Evolutionary conservation across 192 early-diverging fungal genomes (phyloP).

Genomic region (Entomortierella beljakovae): DNA sequence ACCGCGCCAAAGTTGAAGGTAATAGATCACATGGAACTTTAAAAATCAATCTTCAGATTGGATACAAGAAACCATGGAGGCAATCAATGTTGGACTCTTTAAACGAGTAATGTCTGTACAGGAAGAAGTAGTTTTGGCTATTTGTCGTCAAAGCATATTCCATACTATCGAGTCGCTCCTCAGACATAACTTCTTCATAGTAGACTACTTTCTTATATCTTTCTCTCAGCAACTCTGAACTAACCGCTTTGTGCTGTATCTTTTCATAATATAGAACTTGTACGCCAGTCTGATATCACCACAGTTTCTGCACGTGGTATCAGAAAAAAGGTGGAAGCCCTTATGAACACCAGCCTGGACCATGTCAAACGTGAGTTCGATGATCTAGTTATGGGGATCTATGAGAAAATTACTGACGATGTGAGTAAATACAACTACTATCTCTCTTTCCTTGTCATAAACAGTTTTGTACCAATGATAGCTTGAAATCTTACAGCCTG

Average conservation of each 20-base stretch:
- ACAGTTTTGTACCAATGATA: no score
- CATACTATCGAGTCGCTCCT: no score
- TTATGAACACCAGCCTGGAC: slow-evolving; percentile 27
- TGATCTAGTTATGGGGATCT: slow-evolving; percentile 54
- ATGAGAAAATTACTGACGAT: slow-evolving; percentile 39
- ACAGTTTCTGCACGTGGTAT: slow-evolving; percentile 51
- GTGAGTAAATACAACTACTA: slow-evolving; percentile 1
- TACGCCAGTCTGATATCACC: slow-evolving; percentile 48
- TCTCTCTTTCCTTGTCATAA: background rate
- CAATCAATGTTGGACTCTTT: no score
- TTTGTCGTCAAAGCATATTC: no score
- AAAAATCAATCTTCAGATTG: background rate
- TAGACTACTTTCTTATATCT: no score
- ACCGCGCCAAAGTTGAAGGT: slow-evolving; percentile 41
- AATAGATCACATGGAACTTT: background rate
- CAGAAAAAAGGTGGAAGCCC: slow-evolving; percentile 45
- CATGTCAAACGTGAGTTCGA: slow-evolving; percentile 47
- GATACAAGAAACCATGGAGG: background rate
- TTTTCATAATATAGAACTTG: slow-evolving; percentile 23
- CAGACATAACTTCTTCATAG: no score
- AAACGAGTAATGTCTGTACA: no score
- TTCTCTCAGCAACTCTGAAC: no score
- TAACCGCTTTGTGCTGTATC: no score
- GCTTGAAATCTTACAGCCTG: no score
- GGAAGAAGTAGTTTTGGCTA: no score